A percentile compares a stretch with the other conserved stretches of the same genome.
Evolutionary conservation across 371 early-diverging fungal species (phyloP).

Genomic region (Syncephalastrum contaminatum): DNA sequence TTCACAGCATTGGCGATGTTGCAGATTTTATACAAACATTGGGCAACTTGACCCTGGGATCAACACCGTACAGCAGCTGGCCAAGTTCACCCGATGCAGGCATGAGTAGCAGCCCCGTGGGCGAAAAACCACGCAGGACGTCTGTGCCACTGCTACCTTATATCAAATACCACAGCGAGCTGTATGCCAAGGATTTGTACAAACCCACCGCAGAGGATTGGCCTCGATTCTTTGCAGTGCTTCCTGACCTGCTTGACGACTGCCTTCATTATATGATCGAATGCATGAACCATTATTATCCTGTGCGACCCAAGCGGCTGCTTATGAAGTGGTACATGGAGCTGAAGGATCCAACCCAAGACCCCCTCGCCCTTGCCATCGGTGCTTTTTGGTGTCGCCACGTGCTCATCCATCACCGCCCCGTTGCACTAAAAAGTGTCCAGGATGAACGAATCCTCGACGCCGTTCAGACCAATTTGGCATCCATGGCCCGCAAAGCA

Average conservation of each 20-base stretch:
- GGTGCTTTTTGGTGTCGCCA: constrained; percentile 29
- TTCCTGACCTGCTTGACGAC: constrained; percentile 20
- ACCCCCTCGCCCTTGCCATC: constrained; percentile 24
- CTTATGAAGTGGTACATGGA: constrained; percentile 21
- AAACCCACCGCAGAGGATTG: constrained; percentile 10
- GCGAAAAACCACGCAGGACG: background rate
- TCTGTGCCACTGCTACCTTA: constrained; percentile 14
- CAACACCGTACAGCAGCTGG: background rate
- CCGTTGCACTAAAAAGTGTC: constrained; percentile 10
- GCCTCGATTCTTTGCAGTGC: constrained; percentile 13
- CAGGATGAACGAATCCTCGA: constrained; percentile 20
- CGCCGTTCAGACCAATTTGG: constrained; percentile 24
- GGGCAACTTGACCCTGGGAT: constrained; percentile 5
- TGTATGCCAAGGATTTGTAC: constrained; percentile 19
- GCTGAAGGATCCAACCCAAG: constrained; percentile 15
- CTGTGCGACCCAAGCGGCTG: constrained; percentile 21
- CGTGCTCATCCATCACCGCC: constrained; percentile 27
- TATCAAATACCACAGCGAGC: constrained; percentile 26
- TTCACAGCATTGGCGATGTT: constrained; percentile 19
- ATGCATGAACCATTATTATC: constrained; percentile 36
- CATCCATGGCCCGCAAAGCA: constrained; percentile 20
- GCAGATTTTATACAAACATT: constrained; percentile 19
- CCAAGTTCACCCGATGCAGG: too few species aligned
- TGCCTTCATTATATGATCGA: constrained; percentile 20
- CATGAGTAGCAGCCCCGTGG: background rate